A percentile compares a stretch with the other conserved stretches of the same genome.
Conservation (phyloP, 164 flowering plant species). For the Echeveria elegans region DNA sequence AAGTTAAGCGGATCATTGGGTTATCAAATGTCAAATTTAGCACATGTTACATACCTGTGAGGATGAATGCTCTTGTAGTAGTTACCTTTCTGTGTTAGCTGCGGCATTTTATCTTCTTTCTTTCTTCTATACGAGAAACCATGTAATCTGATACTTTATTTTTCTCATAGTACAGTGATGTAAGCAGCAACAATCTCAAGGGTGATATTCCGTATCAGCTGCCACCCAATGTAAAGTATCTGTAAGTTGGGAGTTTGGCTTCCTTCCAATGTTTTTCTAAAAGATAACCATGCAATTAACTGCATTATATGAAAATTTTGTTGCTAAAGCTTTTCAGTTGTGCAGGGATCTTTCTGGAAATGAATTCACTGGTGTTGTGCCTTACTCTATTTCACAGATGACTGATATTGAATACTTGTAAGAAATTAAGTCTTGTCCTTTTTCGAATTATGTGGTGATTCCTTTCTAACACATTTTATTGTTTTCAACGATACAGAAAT, state of each 20-base stretch:
- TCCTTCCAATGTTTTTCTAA: no score
- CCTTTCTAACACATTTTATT: conserved; percentile 5
- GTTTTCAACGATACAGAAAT: conserved; percentile 36
- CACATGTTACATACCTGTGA: conserved; percentile 73
- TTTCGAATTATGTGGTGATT: neutral
- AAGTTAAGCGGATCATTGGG: conserved; percentile 76
- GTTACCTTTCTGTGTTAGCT: neutral
- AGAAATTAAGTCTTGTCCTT: conserved; percentile 13
- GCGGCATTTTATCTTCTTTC: neutral
- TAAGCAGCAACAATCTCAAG: conserved; percentile 78
- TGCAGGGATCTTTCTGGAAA: conserved; percentile 69
- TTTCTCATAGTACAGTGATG: conserved; percentile 76
- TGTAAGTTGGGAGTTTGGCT: conserved; percentile 42
- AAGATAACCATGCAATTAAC: neutral
- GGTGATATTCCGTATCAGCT: conserved; percentile 83
- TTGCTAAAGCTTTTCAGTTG: no score
- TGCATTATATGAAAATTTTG: no score
- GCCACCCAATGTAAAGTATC: conserved; percentile 50
- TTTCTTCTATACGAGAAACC: conserved; percentile 8
- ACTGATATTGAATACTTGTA: conserved; percentile 46
- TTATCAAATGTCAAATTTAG: conserved; percentile 61
- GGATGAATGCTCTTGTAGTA: conserved; percentile 20
- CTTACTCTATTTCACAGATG: conserved; percentile 76
- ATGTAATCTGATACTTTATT: conserved; percentile 19
- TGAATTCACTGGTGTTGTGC: conserved; percentile 51